Base-by-base conservation (phyloP, 1,284 basidiomycete genomes). In the Ceratobasidium sp. region DNA sequence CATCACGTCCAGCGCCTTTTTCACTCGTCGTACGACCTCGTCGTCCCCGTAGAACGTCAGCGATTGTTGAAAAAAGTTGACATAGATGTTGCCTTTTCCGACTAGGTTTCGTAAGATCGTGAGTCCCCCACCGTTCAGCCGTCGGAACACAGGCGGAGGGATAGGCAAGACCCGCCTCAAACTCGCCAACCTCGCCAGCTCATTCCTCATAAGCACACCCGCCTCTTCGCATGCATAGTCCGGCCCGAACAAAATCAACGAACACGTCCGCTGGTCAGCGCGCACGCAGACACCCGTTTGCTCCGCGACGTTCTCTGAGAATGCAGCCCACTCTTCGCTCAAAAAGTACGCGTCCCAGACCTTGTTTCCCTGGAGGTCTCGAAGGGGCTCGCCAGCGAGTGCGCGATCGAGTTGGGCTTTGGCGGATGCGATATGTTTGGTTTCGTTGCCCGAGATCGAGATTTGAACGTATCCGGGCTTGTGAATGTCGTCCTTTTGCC, bases 391-490 rank as follows among this genome's bases (percentile, higher is more conserved):
- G 6, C 77, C 77, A 13, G 50, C 61, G n/a, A 78, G 59, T 12
- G 69, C 59, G 20, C 61, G 57, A 26, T 78, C 77, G 56, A 78
- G 57, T 28, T 66, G 69, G 20, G 69, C 28, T 48, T 78, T 78
- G 59, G 67, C 52, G 7, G 38, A 13, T 1, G 52, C 77, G 33
- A 78, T 40, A 3, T 59, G 52, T 48, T 57, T 57, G 62, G 64
- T 66, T 23, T 74, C 61, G 59, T 71, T 64, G n/a, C 69, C 69
- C 0, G 68, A 46, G 13, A 78, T 48, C 26, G 26, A 23, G 26
- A 78, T 48, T 33, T 73, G 59, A 10, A 78, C 62, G 38, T 23
- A 70, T n/a, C 33, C 76, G 4, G 46, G 46, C 23, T 76, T 76
- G 38, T 40, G 57, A 1, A 13, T 12, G 26, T 78, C 70, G 42